These are phyloP conservation scores for Coleophoma cylindrospora DNA, from an alignment of 2,329 filamentous ascomycete species.

Conservation along the genomic window DNA sequence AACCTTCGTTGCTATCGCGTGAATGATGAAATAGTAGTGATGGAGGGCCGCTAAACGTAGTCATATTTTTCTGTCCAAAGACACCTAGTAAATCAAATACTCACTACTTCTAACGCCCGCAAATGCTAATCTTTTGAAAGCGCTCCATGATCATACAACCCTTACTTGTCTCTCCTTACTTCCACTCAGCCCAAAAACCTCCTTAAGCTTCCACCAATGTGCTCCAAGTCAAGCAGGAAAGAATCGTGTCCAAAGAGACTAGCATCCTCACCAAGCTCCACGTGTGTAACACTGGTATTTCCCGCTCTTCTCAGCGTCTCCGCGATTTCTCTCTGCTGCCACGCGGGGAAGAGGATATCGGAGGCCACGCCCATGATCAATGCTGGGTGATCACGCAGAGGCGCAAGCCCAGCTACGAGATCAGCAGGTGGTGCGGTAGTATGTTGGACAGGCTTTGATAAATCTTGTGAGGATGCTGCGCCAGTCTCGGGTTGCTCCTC, in stretches of 20 bases:
- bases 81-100: too few species aligned
- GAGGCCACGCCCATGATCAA: slow-evolving; percentile 92
- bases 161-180: too few species aligned
- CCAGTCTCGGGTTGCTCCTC: slow-evolving; percentile 64
- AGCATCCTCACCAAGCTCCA: slow-evolving; percentile 90
- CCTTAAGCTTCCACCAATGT: slow-evolving; percentile 80
- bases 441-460: slow-evolving; percentile 24
- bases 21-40: too few species aligned
- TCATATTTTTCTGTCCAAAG: too few species aligned
- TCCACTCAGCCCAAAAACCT: slow-evolving; percentile 63
- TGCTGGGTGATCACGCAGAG: slow-evolving; percentile 71
- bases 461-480: slow-evolving; percentile 28
- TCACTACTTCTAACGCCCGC: too few species aligned
- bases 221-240: slow-evolving; percentile 86
- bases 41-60: too few species aligned
- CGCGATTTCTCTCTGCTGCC: slow-evolving; percentile 95
- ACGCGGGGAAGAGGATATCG: slow-evolving; percentile 94
- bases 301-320: slow-evolving; percentile 73
- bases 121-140: too few species aligned
- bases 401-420: slow-evolving; percentile 68
- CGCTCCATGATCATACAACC: too few species aligned
- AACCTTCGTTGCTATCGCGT: too few species aligned
- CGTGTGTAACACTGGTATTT: slow-evolving; percentile 77
- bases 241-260: slow-evolving; percentile 96
- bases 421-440: slow-evolving; percentile 66